Evolutionary conservation across 2,329 filamentous ascomycete genomes (phyloP).

Genomic region (Neopestalotiopsis sp.): DNA sequence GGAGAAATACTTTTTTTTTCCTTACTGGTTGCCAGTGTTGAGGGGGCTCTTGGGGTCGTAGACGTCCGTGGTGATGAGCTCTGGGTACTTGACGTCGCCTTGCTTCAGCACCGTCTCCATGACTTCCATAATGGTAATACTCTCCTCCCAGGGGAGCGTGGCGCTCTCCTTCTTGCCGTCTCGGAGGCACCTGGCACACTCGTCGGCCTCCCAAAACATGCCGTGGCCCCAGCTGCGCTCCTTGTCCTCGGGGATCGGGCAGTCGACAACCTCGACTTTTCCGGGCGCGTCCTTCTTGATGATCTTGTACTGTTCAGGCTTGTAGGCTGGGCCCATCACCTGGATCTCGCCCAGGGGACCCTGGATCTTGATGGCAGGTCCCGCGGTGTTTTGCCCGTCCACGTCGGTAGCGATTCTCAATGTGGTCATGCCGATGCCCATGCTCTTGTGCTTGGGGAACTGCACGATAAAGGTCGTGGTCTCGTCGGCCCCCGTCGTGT

Average conservation of each 20-base stretch:
- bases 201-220: conserved; percentile 90
- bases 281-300: conserved; percentile 58
- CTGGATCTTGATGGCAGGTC: conserved; percentile 78
- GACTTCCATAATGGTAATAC: conserved; percentile 81
- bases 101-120: conserved; percentile 63
- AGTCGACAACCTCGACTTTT: conserved; percentile 56
- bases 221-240: conserved; percentile 69
- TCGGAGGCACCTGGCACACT: conserved; percentile 74
- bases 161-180: conserved; percentile 80
- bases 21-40: conserved; percentile 54
- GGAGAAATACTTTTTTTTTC: background rate
- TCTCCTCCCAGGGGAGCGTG: conserved; percentile 75
- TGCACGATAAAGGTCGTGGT: conserved; percentile 77
- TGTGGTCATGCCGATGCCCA: conserved; percentile 74
- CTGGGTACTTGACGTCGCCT: conserved; percentile 59
- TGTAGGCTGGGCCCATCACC: conserved; percentile 74
- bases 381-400: conserved; percentile 62
- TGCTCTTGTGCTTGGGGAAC: conserved; percentile 72
- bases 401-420: conserved; percentile 68
- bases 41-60: conserved; percentile 66
- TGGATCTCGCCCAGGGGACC: conserved; percentile 84
- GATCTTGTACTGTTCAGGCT: conserved; percentile 69
- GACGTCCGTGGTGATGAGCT: conserved; percentile 61
- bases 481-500: conserved; percentile 78
- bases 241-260: conserved; percentile 57